phyloP scores from a whole-genome alignment of 2,329 filamentous ascomycete genomes.

The Orbilia brochopaga region DNA sequence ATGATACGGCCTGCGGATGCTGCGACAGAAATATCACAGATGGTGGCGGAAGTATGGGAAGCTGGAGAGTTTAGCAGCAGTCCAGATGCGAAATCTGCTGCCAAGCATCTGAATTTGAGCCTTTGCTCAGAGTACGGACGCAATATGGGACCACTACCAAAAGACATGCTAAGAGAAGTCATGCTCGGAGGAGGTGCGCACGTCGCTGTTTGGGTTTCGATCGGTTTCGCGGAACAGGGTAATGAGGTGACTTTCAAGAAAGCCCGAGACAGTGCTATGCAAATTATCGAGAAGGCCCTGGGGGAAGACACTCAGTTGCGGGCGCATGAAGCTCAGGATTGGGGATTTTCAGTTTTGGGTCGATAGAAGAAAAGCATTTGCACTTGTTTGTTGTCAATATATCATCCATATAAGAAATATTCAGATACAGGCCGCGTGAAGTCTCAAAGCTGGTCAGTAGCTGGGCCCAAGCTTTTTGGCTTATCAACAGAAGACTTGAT shows the following conservation, averaged over 20 bases:
- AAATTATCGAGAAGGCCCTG: constrained; percentile 34
- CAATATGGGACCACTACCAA: background rate
- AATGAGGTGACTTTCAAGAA: constrained; percentile 26
- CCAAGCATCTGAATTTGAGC: constrained; percentile 10
- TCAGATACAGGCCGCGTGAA: no score
- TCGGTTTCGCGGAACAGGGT: constrained; percentile 28
- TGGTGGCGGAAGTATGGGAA: constrained; percentile 48
- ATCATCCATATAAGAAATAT: no score
- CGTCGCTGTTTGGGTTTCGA: constrained; percentile 22
- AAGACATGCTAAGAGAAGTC: constrained; percentile 27
- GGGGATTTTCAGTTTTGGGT: constrained; percentile 19
- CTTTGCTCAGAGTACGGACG: constrained; percentile 33
- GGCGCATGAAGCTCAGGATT: constrained; percentile 21
- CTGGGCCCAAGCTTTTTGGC: no score
- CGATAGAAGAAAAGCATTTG: background rate
- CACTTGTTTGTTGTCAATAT: no score
- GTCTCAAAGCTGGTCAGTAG: no score
- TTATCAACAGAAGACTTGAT: no score
- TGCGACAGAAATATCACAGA: constrained; percentile 42
- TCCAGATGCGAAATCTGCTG: constrained; percentile 22
- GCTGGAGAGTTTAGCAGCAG: constrained; percentile 42
- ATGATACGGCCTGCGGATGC: constrained; percentile 38
- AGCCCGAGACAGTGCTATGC: constrained; percentile 28
- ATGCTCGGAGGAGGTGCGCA: constrained; percentile 41
- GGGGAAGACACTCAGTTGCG: background rate